Percentiles rank a stretch among this genome's conserved stretches.
Conservation (phyloP, 768 basidiomycete species). For the Roridomyces roridus region DNA sequence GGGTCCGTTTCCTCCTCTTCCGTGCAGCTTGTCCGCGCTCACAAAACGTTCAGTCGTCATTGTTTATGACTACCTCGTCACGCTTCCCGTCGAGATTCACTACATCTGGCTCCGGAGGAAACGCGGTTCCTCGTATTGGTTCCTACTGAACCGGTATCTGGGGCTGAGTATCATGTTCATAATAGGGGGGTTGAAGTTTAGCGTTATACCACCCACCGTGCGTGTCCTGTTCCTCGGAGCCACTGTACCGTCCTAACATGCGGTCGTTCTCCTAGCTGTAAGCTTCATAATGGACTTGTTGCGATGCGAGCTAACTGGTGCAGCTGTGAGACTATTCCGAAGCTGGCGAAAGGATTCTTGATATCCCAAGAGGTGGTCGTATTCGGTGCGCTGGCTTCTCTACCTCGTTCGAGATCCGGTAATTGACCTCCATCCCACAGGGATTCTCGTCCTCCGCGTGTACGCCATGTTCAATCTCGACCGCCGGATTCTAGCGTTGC, state of each 20-base stretch:
- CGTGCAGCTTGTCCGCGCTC: background rate
- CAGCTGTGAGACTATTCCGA: background rate
- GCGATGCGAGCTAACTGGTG: background rate
- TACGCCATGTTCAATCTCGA: conserved; percentile 13
- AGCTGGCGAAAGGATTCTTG: background rate
- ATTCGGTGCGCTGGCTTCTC: background rate
- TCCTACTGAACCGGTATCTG: conserved; percentile 9
- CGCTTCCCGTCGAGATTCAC: conserved; percentile 7
- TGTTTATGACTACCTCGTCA: conserved; percentile 14
- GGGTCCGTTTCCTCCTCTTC: too few relatives aligned
- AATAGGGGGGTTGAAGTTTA: background rate
- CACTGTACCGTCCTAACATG: background rate
- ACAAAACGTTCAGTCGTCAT: background rate
- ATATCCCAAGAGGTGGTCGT: conserved; percentile 5
- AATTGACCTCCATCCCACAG: background rate
- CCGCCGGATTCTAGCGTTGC: background rate
- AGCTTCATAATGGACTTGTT: background rate
- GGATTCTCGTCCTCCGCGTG: conserved; percentile 5
- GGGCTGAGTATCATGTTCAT: background rate
- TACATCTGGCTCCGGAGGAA: conserved; percentile 3
- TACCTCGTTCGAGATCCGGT: too few relatives aligned
- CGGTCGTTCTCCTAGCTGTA: background rate
- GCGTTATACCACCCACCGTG: background rate
- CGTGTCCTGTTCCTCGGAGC: background rate
- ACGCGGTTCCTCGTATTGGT: background rate